A percentile compares a stretch with the other conserved stretches of the same genome.
phyloP scores from a whole-genome alignment of 371 early-diverging fungal genomes.

The Rhizopus delemar region DNA sequence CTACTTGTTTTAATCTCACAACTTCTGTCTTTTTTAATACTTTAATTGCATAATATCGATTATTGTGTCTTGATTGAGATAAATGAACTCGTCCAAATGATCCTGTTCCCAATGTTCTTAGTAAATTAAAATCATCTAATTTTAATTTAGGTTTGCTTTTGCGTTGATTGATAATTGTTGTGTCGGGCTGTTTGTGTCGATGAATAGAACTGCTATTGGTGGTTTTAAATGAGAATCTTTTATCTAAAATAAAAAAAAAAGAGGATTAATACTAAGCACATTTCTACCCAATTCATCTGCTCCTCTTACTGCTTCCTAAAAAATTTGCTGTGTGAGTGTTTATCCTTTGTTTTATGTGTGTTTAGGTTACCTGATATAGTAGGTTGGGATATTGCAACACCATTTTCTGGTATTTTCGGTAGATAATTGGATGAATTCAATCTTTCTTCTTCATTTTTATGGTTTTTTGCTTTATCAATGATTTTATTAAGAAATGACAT shows the following conservation, averaged over 20 bases:
- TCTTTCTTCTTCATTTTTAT: background rate
- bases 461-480: background rate
- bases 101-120: slow-evolving; percentile 93
- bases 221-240: background rate
- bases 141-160: slow-evolving; percentile 57
- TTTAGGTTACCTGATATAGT: background rate
- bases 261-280: too few species aligned
- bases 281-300: too few species aligned
- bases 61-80: slow-evolving; percentile 72
- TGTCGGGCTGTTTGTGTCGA: slow-evolving; percentile 18
- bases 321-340: too few species aligned
- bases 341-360: too few species aligned
- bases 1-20: slow-evolving; percentile 93
- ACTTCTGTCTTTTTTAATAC: slow-evolving; percentile 94
- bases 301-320: background rate
- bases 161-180: slow-evolving; percentile 35
- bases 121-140: slow-evolving; percentile 68
- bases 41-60: slow-evolving; percentile 95
- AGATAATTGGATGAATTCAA: background rate
- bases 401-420: background rate
- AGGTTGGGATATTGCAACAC: background rate
- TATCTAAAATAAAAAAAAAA: too few species aligned
- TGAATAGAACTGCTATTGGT: too few species aligned
- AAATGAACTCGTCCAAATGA: slow-evolving; percentile 99
- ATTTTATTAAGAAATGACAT: background rate